Percentiles rank a stretch among this genome's conserved stretches.
Evolutionary conservation across 768 basidiomycete species (phyloP).

Genomic region (Tulasnella sp.): DNA sequence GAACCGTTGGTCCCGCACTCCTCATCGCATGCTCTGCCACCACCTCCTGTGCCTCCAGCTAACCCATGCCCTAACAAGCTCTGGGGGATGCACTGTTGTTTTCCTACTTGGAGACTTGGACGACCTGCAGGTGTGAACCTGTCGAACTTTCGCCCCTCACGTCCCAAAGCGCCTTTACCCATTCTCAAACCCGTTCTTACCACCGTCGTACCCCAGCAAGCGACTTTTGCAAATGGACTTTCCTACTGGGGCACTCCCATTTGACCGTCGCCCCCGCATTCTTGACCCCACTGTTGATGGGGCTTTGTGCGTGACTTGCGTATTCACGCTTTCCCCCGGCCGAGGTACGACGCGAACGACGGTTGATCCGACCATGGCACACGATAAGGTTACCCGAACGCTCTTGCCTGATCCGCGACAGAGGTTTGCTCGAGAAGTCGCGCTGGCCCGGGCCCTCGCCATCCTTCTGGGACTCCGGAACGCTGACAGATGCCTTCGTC

Average conservation of each 20-base stretch:
- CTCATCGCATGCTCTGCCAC: background rate
- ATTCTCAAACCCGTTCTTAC: background rate
- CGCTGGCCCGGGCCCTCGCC: background rate
- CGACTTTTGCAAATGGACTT: slow-evolving; percentile 7
- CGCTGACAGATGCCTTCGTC: background rate
- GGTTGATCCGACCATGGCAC: slow-evolving; percentile 5
- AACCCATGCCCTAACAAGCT: background rate
- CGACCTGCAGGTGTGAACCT: background rate
- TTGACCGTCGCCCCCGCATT: background rate
- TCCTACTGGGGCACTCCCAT: background rate
- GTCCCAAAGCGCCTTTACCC: background rate
- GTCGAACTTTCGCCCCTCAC: slow-evolving; percentile 6
- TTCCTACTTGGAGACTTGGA: background rate
- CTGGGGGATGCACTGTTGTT: background rate
- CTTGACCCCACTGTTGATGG: background rate
- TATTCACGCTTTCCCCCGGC: background rate
- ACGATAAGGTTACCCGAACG: slow-evolving; percentile 13
- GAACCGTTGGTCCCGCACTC: background rate
- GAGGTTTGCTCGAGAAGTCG: background rate
- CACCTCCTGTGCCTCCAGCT: background rate
- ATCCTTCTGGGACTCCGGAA: background rate
- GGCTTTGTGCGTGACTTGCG: background rate
- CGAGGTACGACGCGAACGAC: slow-evolving; percentile 1
- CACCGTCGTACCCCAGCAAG: background rate
- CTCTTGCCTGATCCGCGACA: slow-evolving; percentile 3